These are phyloP conservation scores for Saccharomycopsis crataegensis DNA, from an alignment of 1,139 yeast species.

Conservation along the genomic window DNA sequence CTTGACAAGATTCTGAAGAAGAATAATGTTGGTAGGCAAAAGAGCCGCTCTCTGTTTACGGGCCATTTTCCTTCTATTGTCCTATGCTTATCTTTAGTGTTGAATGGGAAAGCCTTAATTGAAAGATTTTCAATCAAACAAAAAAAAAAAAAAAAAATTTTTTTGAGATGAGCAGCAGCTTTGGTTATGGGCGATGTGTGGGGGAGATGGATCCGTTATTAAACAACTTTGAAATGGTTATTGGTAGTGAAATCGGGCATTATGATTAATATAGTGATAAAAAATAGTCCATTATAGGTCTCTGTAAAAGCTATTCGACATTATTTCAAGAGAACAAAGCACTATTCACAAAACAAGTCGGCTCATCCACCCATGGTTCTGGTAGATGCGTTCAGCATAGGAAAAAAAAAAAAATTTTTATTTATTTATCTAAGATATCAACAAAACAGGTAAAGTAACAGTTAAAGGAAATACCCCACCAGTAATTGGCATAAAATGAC, in stretches of 20 bases:
- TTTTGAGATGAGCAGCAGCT: not conserved
- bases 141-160: not conserved
- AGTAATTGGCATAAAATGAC: not conserved
- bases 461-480: not conserved
- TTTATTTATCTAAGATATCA: not conserved
- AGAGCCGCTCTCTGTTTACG: conserved; percentile 87
- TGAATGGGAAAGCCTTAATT: not conserved
- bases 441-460: not conserved
- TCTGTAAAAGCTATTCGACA: too few species aligned
- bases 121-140: not conserved
- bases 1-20: conserved; percentile 84
- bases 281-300: too few species aligned
- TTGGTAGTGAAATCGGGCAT: too few species aligned
- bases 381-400: not conserved
- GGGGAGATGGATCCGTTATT: too few species aligned
- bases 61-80: conserved; percentile 45
- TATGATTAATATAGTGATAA: too few species aligned
- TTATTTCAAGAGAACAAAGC: too few species aligned
- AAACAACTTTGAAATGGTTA: too few species aligned
- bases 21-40: conserved; percentile 83
- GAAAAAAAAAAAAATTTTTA: not conserved
- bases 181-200: conserved; percentile 1
- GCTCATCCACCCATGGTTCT: not conserved
- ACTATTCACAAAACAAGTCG: not conserved
- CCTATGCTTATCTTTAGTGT: not conserved